Evolutionary conservation across 2,329 filamentous ascomycete genomes (phyloP), one percentile per base, ranked within the genome.

Genomic region (Paracoccidioides lutzii): DNA sequence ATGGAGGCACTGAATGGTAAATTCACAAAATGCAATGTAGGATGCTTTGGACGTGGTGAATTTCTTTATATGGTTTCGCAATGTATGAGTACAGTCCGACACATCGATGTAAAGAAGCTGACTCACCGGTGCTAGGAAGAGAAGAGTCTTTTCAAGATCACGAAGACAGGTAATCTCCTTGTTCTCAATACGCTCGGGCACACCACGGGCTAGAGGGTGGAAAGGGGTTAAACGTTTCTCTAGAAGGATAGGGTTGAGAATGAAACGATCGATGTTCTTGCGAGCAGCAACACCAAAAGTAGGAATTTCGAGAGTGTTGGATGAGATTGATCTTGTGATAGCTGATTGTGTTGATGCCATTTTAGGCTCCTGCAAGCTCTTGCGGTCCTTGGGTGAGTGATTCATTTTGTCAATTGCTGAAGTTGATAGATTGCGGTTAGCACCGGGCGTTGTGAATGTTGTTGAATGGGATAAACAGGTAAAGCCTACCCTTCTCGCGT

Each of bases 61-160:
- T 80, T 81, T 88, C 87, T 91, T 90, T 80, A 78, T 77, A 66
- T 73, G 73, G 68, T 65, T 69, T 72, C 72, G 67, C 73, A 75
- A 77, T 78, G 78, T 82, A 81, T 78, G 75, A 82, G 80, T 80
- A 78, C 84, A 83, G 79, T 82, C 81, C 75, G 79, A 77, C 73
- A 80, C 78, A 63, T 66, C 66, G 63, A 75, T 72, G 74, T 73
- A 73, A 62, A 67, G 62, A 62, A 76, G 68, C 68, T 77, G 71
- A 94, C 90, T 94, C 85, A 96, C 91, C 71, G 88, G 88, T 76
- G 90, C 89, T 70, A 90, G 82, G 73, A 90, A 90, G 66, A 96
- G 82, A 59, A 97, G 77, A 8, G 86, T 91, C 81, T 95, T 95
- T 73, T 97, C 91, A 52, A 97, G 80, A 72, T 97, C 91, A 70